Percentiles rank a stretch among this genome's conserved stretches.
Evolutionary conservation across 2,329 filamentous ascomycete species (phyloP).

Genomic region (Nectriaceae sp.): DNA sequence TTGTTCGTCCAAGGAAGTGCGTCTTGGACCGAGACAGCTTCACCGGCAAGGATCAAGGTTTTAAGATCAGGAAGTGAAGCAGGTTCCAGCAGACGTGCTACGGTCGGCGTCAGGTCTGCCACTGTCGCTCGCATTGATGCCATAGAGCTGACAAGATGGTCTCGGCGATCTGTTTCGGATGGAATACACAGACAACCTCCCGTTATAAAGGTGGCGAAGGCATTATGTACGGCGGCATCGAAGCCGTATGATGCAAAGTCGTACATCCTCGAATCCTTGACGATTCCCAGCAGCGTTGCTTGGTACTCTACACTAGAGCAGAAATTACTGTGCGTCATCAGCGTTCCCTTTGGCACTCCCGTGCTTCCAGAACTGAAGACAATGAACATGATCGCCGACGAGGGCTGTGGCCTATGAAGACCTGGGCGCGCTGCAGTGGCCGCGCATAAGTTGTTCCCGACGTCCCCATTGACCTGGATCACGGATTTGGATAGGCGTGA

Average conservation of each 20-base stretch:
- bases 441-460: neutral
- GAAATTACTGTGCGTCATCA: slow-evolving; percentile 51
- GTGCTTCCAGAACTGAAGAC: slow-evolving; percentile 69
- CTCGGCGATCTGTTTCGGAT: neutral
- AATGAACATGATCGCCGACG: slow-evolving; percentile 52
- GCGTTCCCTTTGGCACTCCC: slow-evolving; percentile 63
- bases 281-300: slow-evolving; percentile 40
- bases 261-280: slow-evolving; percentile 41
- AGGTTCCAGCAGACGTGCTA: slow-evolving; percentile 1
- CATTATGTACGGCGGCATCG: slow-evolving; percentile 40
- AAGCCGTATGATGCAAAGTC: slow-evolving; percentile 56
- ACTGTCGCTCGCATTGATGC: neutral
- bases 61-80: slow-evolving; percentile 1
- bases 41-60: slow-evolving; percentile 13
- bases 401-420: slow-evolving; percentile 1
- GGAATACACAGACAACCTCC: neutral
- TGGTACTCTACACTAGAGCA: slow-evolving; percentile 39
- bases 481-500: neutral
- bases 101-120: neutral
- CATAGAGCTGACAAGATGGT: neutral
- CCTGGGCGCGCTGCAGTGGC: neutral
- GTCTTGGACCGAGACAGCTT: slow-evolving; percentile 9
- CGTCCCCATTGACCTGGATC: neutral
- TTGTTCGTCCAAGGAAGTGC: slow-evolving; percentile 16
- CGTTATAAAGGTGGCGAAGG: slow-evolving; percentile 9